A percentile compares a stretch with the other conserved stretches of the same genome.
Evolutionary conservation across 768 basidiomycete genomes (phyloP).

Genomic region (Strobilomyces dryophilus): DNA sequence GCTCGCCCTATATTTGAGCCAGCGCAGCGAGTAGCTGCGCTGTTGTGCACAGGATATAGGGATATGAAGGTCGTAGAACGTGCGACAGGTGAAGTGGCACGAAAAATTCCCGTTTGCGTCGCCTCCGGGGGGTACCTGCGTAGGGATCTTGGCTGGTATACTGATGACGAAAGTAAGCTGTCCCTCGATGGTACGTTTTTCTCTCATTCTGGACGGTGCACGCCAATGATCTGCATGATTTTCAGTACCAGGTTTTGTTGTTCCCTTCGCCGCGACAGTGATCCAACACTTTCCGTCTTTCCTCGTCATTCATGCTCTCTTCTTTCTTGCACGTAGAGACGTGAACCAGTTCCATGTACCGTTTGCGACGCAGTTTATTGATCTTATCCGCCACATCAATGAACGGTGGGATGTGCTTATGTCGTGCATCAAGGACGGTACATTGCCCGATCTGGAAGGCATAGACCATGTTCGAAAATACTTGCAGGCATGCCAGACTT

Average conservation of each 20-base stretch:
- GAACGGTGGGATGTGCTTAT: slow-evolving; percentile 18
- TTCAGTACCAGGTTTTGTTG: slow-evolving; percentile 11
- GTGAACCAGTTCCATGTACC: not conserved
- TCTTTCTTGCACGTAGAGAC: slow-evolving; percentile 10
- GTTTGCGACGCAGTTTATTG: slow-evolving; percentile 9
- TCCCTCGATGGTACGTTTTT: not conserved
- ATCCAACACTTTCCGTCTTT: slow-evolving; percentile 14
- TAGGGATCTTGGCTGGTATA: slow-evolving; percentile 7
- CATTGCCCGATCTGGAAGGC: slow-evolving; percentile 12
- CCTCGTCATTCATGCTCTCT: slow-evolving; percentile 18
- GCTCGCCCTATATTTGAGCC: not conserved
- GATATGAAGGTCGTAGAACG: slow-evolving; percentile 6
- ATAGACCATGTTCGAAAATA: slow-evolving; percentile 6
- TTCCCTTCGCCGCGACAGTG: slow-evolving; percentile 14
- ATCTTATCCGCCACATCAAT: slow-evolving; percentile 11
- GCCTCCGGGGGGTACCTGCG: not conserved
- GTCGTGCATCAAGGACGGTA: slow-evolving; percentile 12
- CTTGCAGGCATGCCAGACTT: slow-evolving; percentile 7
- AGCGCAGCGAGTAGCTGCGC: not conserved
- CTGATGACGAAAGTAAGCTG: slow-evolving; percentile 6
- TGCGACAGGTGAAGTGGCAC: slow-evolving; percentile 1
- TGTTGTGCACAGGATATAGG: slow-evolving; percentile 1
- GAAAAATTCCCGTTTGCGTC: slow-evolving; percentile 7
- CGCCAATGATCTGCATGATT: not conserved
- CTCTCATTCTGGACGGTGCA: not conserved